Base-by-base conservation (phyloP, 257 asterid genomes). In the Ilex aquifolium region DNA sequence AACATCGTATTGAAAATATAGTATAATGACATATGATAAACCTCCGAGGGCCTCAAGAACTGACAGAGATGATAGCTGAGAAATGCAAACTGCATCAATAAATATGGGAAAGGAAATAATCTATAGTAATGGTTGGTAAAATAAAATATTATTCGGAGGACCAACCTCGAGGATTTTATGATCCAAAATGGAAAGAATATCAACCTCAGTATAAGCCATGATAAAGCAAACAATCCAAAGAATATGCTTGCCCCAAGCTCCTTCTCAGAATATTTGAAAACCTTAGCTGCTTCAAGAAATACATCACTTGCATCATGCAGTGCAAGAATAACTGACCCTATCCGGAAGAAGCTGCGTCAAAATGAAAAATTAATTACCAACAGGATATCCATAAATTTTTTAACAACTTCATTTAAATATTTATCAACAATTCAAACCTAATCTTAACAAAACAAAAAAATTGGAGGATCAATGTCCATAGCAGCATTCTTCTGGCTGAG, bases 141-240 rank as follows among this genome's bases (percentile, higher is more conserved):
- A 8, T 4, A 4, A 36, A 36, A 4, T 4, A 36, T 8, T 36
- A 36, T 8, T 36, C 2, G 14, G 14, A 11, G 31, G 31, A 29
- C 30, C 14, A 65, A 65, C 69, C 69, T 65, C 42, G 62, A 65
- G 14, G 69, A 56, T 63, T 52, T 55, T 57, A 56, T 54, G 66
- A 65, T 79, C 95, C 96, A 93, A 77, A 87, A 93, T 53, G 99
- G 99, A 51, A 84, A 93, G 79, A 78, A 67, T 61, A 90, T 14
- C 59, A 93, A 95, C 95, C 99, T 84, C 60, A 93, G 83, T 16
- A 76, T 15, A 57, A 90, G 71, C 97, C 99, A 93, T 14, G 99
- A 82, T 59, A 84, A 4, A 57, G 96, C 96, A 72, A 90, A 90
- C 68, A 82, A 74, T 58, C 95, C 96, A 81, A 93, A 93, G 75